Evolutionary conservation across 257 asterid species (phyloP), one percentile per base, ranked within the genome.

Genomic region (Solanum stenotomum): DNA sequence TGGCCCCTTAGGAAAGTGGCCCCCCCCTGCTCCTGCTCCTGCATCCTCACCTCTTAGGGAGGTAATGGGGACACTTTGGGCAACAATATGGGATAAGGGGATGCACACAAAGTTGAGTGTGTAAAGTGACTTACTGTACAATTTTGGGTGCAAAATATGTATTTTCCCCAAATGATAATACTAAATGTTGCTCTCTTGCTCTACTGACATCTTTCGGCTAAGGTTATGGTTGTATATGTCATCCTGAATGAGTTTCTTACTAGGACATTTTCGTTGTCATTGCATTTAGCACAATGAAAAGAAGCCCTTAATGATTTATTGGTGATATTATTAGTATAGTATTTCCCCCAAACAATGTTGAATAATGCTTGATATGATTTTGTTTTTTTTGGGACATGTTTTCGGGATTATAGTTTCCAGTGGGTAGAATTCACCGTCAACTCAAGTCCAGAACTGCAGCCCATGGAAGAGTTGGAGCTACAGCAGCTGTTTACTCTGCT

Each of bases 401-500:
- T 70, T 35, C 72, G 88, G 91, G 89, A 63, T 5, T 87, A 5
- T 76, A 96, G 99, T 96, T 96, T 86, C 99, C 99, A 0, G 99
- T 96, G 83, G 99, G 99, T 25, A 92, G 99, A 85, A 96, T 96
- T 89, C 99, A 96, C 87, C 98, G 99, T 29, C 99, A 96, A 86
- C 94, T 96, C 78, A 96, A 96, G 91, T 79, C 97, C 0, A 93
- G 99, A 87, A 94, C 98, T 67, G 92, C 90, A 2, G 98, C 99
- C 79, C 94, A 96, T 75, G 99, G 99, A 16, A 87, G 99, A 88
- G 99, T 96, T 42, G 99, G 99, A 52, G 98, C 99, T 25, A 96
- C 99, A 5, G 98, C 98, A 76, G 99, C 99, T 6, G 99, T 96
- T 25, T 95, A 94, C 92, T 93, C 99, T 0, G 99, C 99, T 67